Conservation (phyloP, 495 filamentous ascomycete genomes). For the Diplogelasinospora grovesii region DNA sequence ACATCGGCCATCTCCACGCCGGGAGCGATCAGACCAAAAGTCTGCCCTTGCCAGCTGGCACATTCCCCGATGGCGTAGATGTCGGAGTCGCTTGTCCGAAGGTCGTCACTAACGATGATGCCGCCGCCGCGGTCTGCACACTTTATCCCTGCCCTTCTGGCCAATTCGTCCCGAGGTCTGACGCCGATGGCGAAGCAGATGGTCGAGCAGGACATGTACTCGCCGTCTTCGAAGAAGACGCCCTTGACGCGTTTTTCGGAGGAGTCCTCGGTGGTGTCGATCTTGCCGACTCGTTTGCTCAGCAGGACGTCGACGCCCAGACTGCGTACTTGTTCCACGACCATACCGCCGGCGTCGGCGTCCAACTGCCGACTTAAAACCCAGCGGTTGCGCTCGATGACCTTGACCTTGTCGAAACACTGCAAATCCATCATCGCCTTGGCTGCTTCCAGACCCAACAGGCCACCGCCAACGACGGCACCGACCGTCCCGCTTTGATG, state of each 20-base stretch:
- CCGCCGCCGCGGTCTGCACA: conserved; percentile 70
- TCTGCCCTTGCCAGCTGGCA: conserved; percentile 89
- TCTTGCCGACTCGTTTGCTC: conserved; percentile 67
- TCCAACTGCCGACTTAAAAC: conserved; percentile 84
- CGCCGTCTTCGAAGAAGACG: conserved; percentile 79
- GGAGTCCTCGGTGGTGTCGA: conserved; percentile 66
- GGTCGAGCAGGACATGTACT: conserved; percentile 72
- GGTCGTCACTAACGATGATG: conserved; percentile 63
- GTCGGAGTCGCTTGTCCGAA: conserved; percentile 64
- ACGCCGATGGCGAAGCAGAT: conserved; percentile 95
- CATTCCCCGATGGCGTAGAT: conserved; percentile 95
- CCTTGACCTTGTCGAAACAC: conserved; percentile 67
- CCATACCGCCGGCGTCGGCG: conserved; percentile 73
- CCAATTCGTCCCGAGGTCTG: conserved; percentile 75
- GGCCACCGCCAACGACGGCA: conserved; percentile 81
- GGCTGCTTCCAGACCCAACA: conserved; percentile 87
- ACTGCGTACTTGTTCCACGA: conserved; percentile 72
- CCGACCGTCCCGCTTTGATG: conserved; percentile 62
- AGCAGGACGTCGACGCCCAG: conserved; percentile 82
- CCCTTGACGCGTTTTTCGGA: conserved; percentile 63
- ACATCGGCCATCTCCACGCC: conserved; percentile 97
- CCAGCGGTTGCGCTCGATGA: conserved; percentile 89
- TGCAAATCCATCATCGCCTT: conserved; percentile 91
- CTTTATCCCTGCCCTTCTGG: conserved; percentile 60
- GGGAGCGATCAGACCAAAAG: conserved; percentile 88